Conservation (phyloP, 1,139 yeast genomes). For the Nakaseomyces sp. region DNA sequence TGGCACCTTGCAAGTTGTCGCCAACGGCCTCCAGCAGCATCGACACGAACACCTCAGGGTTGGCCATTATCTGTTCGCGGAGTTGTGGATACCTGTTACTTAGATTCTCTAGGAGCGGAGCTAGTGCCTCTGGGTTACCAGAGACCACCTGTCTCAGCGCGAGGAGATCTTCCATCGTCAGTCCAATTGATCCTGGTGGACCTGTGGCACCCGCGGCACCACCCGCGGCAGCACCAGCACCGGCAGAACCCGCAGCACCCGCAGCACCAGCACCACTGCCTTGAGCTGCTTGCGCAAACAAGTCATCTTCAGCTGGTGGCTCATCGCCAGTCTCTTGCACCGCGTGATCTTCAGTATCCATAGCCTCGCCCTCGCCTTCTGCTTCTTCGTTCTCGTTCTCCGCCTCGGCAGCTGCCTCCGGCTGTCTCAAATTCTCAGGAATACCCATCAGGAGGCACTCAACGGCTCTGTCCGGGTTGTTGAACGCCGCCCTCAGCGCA, state of each 20-base stretch:
- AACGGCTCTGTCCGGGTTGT: conserved; percentile 97
- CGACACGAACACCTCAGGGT: conserved; percentile 79
- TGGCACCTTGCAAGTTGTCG: conserved; percentile 31
- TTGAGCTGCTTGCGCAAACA: conserved; percentile 66
- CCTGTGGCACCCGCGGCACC: conserved; percentile 18
- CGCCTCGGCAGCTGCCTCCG: conserved; percentile 13
- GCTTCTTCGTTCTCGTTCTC: no score
- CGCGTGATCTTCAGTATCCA: conserved; percentile 13
- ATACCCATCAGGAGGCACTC: conserved; percentile 88
- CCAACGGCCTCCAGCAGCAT: conserved; percentile 56
- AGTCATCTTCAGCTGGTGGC: conserved; percentile 40
- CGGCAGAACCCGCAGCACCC: conserved; percentile 19
- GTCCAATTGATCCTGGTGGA: conserved; percentile 30
- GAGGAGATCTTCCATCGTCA: conserved; percentile 43
- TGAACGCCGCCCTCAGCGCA: conserved; percentile 91
- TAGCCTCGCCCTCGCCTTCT: conserved; percentile 11
- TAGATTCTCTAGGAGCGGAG: conserved; percentile 72
- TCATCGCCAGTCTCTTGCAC: conserved; percentile 8
- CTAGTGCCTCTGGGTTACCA: conserved; percentile 83
- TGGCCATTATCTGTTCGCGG: conserved; percentile 70
- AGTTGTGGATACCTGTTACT: conserved; percentile 81
- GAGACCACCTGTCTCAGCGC: conserved; percentile 72
- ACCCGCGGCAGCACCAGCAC: conserved; percentile 18
- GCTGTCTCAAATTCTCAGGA: conserved; percentile 52
- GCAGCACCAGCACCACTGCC: conserved; percentile 36